These are phyloP conservation scores for Oldenlandia corymbosa DNA, from an alignment of 257 asterid genomes.

Conservation along the genomic window DNA sequence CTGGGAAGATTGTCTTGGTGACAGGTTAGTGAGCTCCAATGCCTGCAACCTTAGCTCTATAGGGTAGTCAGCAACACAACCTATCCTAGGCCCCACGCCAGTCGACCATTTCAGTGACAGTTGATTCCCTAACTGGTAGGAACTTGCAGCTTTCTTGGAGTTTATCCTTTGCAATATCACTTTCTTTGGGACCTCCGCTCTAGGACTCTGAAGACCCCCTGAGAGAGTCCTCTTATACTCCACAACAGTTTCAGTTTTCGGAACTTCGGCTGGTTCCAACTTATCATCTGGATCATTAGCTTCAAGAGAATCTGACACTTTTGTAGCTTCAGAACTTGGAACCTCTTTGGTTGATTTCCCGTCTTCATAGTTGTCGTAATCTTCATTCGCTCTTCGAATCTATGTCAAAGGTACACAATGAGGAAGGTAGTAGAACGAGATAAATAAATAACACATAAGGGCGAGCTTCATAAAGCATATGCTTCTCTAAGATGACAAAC, in stretches of 20 bases:
- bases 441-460: background rate
- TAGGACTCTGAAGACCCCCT: constrained; percentile 85
- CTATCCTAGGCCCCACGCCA: constrained; percentile 90
- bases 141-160: constrained; percentile 66
- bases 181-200: constrained; percentile 56
- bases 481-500: background rate
- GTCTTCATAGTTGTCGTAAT: constrained; percentile 38
- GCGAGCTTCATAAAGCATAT: background rate
- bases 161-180: constrained; percentile 67
- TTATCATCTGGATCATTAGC: constrained; percentile 28
- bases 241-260: constrained; percentile 24
- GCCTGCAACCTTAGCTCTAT: constrained; percentile 76
- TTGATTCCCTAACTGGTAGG: constrained; percentile 77
- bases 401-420: constrained; percentile 23
- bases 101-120: constrained; percentile 72
- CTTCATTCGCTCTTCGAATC: constrained; percentile 63
- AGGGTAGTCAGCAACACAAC: constrained; percentile 89
- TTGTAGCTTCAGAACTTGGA: constrained; percentile 24
- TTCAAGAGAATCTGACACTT: constrained; percentile 27
- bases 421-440: background rate
- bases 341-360: constrained; percentile 17
- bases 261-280: constrained; percentile 25
- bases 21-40: constrained; percentile 71
- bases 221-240: constrained; percentile 74
- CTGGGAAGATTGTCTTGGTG: constrained; percentile 42